Percentiles rank a stretch among this genome's conserved stretches.
These are phyloP conservation scores for Lyophyllum shimeji DNA, from an alignment of 768 basidiomycete genomes.

Conservation along the genomic window DNA sequence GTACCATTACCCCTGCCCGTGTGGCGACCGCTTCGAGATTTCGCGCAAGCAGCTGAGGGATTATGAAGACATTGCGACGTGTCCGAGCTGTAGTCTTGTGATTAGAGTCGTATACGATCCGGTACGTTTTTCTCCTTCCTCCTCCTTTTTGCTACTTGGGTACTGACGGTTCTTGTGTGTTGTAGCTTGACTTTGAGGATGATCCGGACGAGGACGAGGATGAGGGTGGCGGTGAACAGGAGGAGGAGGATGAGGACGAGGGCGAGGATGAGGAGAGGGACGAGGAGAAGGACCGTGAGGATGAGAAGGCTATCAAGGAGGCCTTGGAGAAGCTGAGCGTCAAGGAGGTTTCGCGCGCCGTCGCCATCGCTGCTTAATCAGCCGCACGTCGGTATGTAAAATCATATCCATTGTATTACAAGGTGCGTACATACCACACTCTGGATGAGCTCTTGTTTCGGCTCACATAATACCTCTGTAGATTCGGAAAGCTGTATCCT, in stretches of 20 bases:
- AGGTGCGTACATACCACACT: slow-evolving; percentile 5
- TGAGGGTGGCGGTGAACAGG: slow-evolving; percentile 38
- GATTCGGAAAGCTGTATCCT: background rate
- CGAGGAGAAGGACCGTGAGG: slow-evolving; percentile 33
- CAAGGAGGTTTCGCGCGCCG: slow-evolving; percentile 20
- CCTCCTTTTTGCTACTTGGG: slow-evolving; percentile 1
- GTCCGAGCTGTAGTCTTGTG: slow-evolving; percentile 93
- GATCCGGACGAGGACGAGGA: slow-evolving; percentile 56
- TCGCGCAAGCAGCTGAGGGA: slow-evolving; percentile 78
- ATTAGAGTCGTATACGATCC: slow-evolving; percentile 95
- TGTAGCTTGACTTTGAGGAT: slow-evolving; percentile 82
- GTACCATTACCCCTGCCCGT: slow-evolving; percentile 96
- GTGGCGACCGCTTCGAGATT: slow-evolving; percentile 98
- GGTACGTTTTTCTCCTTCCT: slow-evolving; percentile 46
- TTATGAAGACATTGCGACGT: slow-evolving; percentile 93
- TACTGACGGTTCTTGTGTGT: slow-evolving; percentile 5
- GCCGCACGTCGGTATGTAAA: background rate
- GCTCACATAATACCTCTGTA: background rate
- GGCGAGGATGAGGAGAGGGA: slow-evolving; percentile 40
- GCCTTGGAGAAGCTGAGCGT: slow-evolving; percentile 65
- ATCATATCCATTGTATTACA: slow-evolving; percentile 7
- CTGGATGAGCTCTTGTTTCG: background rate
- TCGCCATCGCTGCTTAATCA: slow-evolving; percentile 26
- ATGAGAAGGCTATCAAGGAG: slow-evolving; percentile 56
- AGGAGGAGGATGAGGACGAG: slow-evolving; percentile 40